phyloP scores from a whole-genome alignment of 768 basidiomycete genomes.

The Fibroporia radiculosa region DNA sequence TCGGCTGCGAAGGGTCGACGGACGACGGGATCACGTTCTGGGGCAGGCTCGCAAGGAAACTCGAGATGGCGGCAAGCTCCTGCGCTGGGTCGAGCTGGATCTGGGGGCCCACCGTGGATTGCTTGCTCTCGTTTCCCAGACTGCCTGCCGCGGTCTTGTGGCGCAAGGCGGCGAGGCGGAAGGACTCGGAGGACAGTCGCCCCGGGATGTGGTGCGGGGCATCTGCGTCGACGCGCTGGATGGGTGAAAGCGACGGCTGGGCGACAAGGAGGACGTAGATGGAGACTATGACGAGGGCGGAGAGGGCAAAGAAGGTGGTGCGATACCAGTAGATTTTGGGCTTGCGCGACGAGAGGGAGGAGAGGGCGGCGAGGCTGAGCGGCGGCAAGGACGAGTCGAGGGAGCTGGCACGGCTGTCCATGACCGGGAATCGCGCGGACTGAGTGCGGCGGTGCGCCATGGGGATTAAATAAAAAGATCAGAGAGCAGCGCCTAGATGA shows the following conservation, averaged over 20 bases:
- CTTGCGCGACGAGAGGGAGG: constrained; percentile 28
- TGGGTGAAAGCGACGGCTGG: constrained; percentile 33
- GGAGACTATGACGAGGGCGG: constrained; percentile 42
- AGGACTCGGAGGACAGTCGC: constrained; percentile 24
- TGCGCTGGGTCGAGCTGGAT: constrained; percentile 43
- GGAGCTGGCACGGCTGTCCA: constrained; percentile 6
- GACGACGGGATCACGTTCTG: constrained; percentile 66
- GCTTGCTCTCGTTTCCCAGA: not conserved
- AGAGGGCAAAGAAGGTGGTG: constrained; percentile 46
- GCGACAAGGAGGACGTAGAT: constrained; percentile 50
- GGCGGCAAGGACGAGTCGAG: constrained; percentile 22
- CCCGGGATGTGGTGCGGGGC: constrained; percentile 26
- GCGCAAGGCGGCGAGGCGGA: constrained; percentile 21
- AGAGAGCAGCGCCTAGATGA: not conserved
- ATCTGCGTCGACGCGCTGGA: constrained; percentile 18
- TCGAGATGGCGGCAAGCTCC: constrained; percentile 69
- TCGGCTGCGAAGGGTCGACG: constrained; percentile 54
- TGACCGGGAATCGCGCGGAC: constrained; percentile 19
- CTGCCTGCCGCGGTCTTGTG: constrained; percentile 9
- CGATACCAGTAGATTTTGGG: constrained; percentile 34
- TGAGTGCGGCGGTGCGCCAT: constrained; percentile 24
- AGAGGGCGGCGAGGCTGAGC: constrained; percentile 18
- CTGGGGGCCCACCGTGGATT: constrained; percentile 24
- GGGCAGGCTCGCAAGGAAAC: constrained; percentile 65
- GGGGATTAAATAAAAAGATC: constrained; percentile 6